phyloP scores from a whole-genome alignment of 192 early-diverging fungal species.

The Phlyctochytrium arcticum region DNA sequence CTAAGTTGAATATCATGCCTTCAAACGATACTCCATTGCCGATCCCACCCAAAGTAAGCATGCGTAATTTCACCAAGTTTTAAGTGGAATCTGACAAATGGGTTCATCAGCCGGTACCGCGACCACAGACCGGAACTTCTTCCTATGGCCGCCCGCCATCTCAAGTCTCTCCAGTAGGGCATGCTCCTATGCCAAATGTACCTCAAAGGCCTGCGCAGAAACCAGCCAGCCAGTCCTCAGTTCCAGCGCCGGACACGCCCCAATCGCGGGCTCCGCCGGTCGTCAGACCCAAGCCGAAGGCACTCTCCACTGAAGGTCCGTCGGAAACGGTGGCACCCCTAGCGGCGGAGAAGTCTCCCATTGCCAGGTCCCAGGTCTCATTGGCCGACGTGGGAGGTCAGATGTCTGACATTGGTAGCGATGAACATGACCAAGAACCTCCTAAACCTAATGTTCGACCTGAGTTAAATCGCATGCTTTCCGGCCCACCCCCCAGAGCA shows the following conservation, averaged over 20 bases:
- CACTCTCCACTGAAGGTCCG: too few species aligned
- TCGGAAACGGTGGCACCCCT: too few species aligned
- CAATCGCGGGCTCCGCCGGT: constrained; percentile 1
- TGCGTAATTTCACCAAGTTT: too few species aligned
- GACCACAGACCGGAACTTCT: too few species aligned
- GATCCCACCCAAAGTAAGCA: too few species aligned
- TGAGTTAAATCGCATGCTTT: constrained; percentile 33
- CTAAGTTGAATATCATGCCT: not conserved
- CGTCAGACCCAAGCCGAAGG: not conserved
- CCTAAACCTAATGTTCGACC: not conserved
- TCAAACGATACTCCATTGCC: not conserved
- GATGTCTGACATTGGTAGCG: not conserved
- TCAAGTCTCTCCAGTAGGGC: not conserved
- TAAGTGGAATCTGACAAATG: too few species aligned
- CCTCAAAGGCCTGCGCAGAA: not conserved
- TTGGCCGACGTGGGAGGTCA: not conserved
- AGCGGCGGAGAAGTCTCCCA: too few species aligned
- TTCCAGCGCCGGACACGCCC: constrained; percentile 16
- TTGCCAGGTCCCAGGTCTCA: constrained; percentile 16
- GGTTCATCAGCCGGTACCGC: too few species aligned
- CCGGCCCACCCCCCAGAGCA: constrained; percentile 23
- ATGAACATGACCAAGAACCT: not conserved
- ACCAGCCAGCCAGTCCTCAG: not conserved
- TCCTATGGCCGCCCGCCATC: too few species aligned
- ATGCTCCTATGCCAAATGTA: not conserved